Evolutionary conservation across 2,329 filamentous ascomycete species (phyloP).

Genomic region (Rhinocladiella similis): DNA sequence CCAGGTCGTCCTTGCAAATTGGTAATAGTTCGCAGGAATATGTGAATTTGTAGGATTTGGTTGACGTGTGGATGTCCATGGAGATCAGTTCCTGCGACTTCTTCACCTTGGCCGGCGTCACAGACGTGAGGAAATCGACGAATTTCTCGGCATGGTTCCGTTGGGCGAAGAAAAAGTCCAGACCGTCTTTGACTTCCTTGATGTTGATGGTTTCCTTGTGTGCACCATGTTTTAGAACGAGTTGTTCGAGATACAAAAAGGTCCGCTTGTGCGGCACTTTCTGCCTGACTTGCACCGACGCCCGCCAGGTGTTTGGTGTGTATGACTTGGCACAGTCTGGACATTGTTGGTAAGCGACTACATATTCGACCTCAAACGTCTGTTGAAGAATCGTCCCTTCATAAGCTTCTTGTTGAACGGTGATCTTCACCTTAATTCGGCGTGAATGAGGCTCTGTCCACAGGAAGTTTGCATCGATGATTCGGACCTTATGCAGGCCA

Average conservation of each 20-base stretch:
- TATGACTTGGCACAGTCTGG: constrained; percentile 94
- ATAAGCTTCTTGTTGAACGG: constrained; percentile 73
- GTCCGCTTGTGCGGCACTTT: constrained; percentile 95
- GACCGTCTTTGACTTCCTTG: constrained; percentile 91
- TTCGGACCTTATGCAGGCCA: constrained; percentile 83
- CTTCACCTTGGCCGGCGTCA: constrained; percentile 75
- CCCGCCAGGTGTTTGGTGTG: constrained; percentile 93
- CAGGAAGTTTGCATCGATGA: constrained; percentile 94
- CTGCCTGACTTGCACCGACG: constrained; percentile 90
- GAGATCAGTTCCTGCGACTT: constrained; percentile 93
- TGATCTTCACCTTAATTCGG: constrained; percentile 91
- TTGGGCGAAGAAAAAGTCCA: constrained; percentile 92
- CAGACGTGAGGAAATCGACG: constrained; percentile 83
- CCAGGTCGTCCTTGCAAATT: constrained; percentile 95
- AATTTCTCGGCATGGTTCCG: constrained; percentile 91
- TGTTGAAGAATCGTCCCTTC: constrained; percentile 78
- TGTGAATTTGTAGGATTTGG: constrained; percentile 91
- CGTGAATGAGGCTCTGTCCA: constrained; percentile 98
- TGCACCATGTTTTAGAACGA: constrained; percentile 91
- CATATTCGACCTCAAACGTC: constrained; percentile 90
- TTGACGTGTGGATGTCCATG: constrained; percentile 85
- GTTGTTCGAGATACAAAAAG: constrained; percentile 82
- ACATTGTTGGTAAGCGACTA: constrained; percentile 90
- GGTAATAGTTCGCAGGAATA: constrained; percentile 88
- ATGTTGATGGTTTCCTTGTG: constrained; percentile 96